Evolutionary conservation across 1,284 basidiomycete species (phyloP).

Genomic region (Leccinum solheimii): DNA sequence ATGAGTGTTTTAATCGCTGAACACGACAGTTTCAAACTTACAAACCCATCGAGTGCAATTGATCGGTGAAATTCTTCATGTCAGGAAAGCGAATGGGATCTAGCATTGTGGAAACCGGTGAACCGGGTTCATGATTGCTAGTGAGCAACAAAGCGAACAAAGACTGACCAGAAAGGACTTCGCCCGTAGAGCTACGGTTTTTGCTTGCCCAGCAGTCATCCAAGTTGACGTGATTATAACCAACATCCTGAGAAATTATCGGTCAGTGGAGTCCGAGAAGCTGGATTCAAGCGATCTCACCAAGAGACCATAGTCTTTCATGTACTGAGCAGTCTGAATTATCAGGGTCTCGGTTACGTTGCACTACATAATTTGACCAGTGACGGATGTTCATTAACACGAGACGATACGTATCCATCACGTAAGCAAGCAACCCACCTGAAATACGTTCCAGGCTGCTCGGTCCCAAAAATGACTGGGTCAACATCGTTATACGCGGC

Average conservation of each 20-base stretch:
- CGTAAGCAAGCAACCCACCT: slow-evolving; percentile 17
- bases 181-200: slow-evolving; percentile 44
- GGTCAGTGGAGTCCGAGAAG: background rate
- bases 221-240: slow-evolving; percentile 55
- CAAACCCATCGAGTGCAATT: slow-evolving; percentile 54
- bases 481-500: background rate
- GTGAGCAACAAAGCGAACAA: slow-evolving; percentile 27
- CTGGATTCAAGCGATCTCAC: slow-evolving; percentile 25
- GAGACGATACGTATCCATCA: background rate
- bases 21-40: slow-evolving; percentile 28
- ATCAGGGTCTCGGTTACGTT: slow-evolving; percentile 46
- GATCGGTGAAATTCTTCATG: slow-evolving; percentile 52
- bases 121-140: slow-evolving; percentile 32
- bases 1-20: slow-evolving; percentile 1
- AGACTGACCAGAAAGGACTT: slow-evolving; percentile 44
- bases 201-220: slow-evolving; percentile 61
- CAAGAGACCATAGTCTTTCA: slow-evolving; percentile 50
- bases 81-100: slow-evolving; percentile 35
- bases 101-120: slow-evolving; percentile 3
- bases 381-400: background rate
- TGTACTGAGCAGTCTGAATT: slow-evolving; percentile 47
- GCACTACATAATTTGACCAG: slow-evolving; percentile 17
- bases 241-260: slow-evolving; percentile 42
- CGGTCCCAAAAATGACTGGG: background rate
- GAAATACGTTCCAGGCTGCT: slow-evolving; percentile 31